Evolutionary conservation across 1,284 basidiomycete species (phyloP), one percentile per base, ranked within the genome.

Genomic region (Ceratobasidium sp.): DNA sequence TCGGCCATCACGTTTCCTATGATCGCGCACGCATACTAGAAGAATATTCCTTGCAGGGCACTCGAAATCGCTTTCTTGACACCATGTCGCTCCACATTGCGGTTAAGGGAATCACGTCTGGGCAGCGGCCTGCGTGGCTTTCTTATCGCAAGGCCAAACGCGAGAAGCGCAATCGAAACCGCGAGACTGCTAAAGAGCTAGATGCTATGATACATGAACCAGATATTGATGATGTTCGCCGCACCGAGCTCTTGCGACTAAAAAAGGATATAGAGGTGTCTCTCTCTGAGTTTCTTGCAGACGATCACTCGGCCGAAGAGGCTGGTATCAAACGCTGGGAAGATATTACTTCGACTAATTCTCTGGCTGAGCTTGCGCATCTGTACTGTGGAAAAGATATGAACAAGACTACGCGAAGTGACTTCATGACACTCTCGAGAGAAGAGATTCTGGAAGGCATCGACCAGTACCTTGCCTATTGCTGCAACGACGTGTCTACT

Each of bases 21-120:
- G 98, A 99, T 81, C 89, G 97, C 9, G 91, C 89, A 7, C 87
- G 96, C 16, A 85, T 98, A 16, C 80, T 83, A 26, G 94, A 98
- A 76, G 98, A 99, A 80, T 98, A 99, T 80, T 83, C 83, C 70
- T 81, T 98, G 5, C 79, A 84, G 0, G 85, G 87, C 0, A 92
- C 92, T 0, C 82, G 86, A 54, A 96, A 88, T 26, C 89, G 97
- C 1, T 99, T 94, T 80, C 82, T 98, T 46, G 98, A 99, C 80
- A 99, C 97, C 0, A 95, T 99, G 89, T 90, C 95, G 0, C 85
- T 99, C 11, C 97, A 99, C 80, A 91, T 98, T 59, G 95, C 98
- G 4, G 92, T 96, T 2, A 91, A 93, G 74, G 97, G 98, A 6
- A 97, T 99, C 73, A 97, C 96, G 0, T 96, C 94, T 0, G 93